Conservation (phyloP, 1,284 basidiomycete species). For the Microstroma glucosiphilum region DNA sequence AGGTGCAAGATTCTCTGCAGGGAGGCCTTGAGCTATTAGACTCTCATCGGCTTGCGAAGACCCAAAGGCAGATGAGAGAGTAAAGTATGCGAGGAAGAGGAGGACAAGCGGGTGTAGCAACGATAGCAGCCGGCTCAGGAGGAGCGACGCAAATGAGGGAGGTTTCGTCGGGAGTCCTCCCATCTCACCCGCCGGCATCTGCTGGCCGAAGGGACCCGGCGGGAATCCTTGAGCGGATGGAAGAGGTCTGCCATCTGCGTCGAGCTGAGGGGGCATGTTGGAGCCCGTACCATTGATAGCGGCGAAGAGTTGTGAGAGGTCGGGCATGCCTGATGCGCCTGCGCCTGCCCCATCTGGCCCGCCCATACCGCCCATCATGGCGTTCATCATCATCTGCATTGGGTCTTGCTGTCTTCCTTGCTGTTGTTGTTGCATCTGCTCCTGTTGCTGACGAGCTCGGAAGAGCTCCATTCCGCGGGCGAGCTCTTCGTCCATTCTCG, state of each 20-base stretch:
- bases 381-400: slow-evolving; percentile 12
- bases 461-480: neutral
- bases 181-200: no score
- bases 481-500: slow-evolving; percentile 5
- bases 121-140: slow-evolving; percentile 13
- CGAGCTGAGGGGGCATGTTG: slow-evolving; percentile 13
- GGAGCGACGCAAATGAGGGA: neutral
- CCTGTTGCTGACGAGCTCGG: neutral
- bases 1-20: slow-evolving; percentile 5
- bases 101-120: slow-evolving; percentile 10
- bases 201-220: neutral
- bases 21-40: neutral
- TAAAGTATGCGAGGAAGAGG: slow-evolving; percentile 12
- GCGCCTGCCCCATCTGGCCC: neutral
- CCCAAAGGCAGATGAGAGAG: slow-evolving; percentile 1
- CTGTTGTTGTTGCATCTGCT: slow-evolving; percentile 6
- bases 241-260: neutral
- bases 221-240: neutral
- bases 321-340: slow-evolving; percentile 5
- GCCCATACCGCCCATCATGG: slow-evolving; percentile 7
- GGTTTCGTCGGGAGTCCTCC: neutral
- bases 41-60: neutral
- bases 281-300: slow-evolving; percentile 4
- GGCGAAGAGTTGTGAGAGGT: slow-evolving; percentile 9
- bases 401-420: slow-evolving; percentile 8